Base-by-base conservation (phyloP, 2,329 filamentous ascomycete genomes). In the Nemania bipapillata region DNA sequence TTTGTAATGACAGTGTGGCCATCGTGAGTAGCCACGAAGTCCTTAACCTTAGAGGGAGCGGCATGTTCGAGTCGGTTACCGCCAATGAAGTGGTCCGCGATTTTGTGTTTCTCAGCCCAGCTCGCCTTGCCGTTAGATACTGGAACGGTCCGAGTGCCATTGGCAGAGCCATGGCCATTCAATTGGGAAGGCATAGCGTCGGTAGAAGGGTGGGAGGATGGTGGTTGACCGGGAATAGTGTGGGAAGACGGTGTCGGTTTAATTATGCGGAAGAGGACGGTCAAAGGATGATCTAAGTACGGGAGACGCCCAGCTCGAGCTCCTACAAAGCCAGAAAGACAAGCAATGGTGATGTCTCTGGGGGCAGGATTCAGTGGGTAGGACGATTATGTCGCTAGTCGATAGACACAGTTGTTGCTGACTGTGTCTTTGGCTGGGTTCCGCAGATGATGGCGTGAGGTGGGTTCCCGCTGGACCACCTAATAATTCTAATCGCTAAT, bases 1-100 rank as follows among this genome's bases (percentile, higher is more conserved):
- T 94, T 98, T 78, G 93, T 97, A 80, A 99, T 99, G 81, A 98
- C 95, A 22, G 96, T 98, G 86, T 99, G 96, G 70, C 96, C 96
- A 78, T 94, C 92, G 81, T 97, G 87, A 69, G 87, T 86, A 60
- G 92, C 89, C 55, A 99, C 95, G 83, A 98, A 99, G 82, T 99
- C 95, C 87, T 97, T 98, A 71, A 99, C 93, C 78, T 90, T 91
- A 80, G 94, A 91, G 42, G 94, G 88, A 52, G 92, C 83, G 58
- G 96, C 96, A 79, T 91, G 91, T 72, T 89, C 90, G 72, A 99
- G 83, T 79, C 90, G 89, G 85, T 97, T 97, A 73, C 96, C 95
- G 77, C 96, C 96, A 81, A 98, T 97, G 83, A 98, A 99, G 86
- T 99, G 96, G 82, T 93, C 87, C 71, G 94, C 89, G 71, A 99